Percentiles rank a stretch among this genome's conserved stretches.
Conservation (phyloP, 805 yeast species). For the Zygotorulaspora sp. region DNA sequence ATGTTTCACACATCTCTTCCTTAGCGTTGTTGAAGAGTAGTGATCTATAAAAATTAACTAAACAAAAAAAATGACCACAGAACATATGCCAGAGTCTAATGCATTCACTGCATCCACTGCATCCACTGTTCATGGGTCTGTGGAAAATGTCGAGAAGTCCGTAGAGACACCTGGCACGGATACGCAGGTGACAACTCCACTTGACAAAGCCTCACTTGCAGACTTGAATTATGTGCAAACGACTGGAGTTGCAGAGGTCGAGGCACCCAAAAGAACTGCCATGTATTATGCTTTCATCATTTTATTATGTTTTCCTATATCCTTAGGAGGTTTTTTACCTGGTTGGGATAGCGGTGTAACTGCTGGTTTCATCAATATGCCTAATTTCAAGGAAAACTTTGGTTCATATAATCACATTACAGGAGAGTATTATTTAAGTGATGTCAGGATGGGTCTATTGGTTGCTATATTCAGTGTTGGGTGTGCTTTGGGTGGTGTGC, state of each 20-base stretch:
- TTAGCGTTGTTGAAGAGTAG: too few species aligned
- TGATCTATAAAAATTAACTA: too few species aligned
- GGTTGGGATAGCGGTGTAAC: conserved; percentile 79
- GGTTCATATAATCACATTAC: conserved; percentile 37
- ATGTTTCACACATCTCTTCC: too few species aligned
- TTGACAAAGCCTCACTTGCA: conserved; percentile 1
- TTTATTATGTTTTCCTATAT: conserved; percentile 36
- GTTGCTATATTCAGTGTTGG: conserved; percentile 66
- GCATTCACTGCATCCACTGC: too few species aligned
- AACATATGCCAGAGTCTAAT: too few species aligned
- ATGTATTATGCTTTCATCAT: conserved; percentile 8
- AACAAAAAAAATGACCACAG: too few species aligned
- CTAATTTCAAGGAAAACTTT: conserved; percentile 53
- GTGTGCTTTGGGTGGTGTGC: conserved; percentile 67
- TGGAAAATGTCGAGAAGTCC: not conserved
- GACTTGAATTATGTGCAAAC: not conserved
- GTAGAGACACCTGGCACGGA: not conserved
- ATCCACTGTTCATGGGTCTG: not conserved
- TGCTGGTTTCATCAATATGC: conserved; percentile 57
- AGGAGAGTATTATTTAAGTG: conserved; percentile 40
- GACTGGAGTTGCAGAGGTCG: not conserved
- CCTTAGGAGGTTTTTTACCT: conserved; percentile 47
- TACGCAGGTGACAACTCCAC: conserved; percentile 1
- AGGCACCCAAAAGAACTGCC: conserved; percentile 1
- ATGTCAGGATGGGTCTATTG: conserved; percentile 54